Conservation (phyloP, 163 green algal species). For the Scenedesmus sp. region DNA sequence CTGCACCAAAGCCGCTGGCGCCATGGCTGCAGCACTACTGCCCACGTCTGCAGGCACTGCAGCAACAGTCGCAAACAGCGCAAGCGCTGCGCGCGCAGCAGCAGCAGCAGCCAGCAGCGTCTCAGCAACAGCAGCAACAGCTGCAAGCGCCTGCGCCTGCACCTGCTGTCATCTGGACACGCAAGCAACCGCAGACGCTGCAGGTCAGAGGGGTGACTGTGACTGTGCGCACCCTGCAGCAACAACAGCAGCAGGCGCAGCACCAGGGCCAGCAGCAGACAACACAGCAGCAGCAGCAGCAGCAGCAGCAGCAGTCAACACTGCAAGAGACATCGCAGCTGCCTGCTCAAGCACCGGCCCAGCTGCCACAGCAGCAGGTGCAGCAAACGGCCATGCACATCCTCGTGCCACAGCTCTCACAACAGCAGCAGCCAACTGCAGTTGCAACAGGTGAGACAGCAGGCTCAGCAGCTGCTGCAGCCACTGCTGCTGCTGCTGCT, state of each 20-base stretch:
- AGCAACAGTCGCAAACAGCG: background rate
- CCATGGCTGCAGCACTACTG: constrained; percentile 15
- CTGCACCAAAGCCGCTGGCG: background rate
- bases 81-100: background rate
- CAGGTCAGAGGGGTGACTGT: background rate
- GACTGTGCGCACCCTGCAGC: constrained; percentile 3
- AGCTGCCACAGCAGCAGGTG: background rate
- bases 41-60: background rate
- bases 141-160: background rate
- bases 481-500: background rate
- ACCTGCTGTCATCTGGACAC: background rate
- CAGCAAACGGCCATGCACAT: background rate
- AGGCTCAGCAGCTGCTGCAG: background rate
- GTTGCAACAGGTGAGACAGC: background rate
- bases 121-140: background rate
- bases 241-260: background rate
- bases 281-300: background rate
- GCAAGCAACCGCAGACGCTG: constrained; percentile 3
- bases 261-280: background rate
- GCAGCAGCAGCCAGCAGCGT: background rate
- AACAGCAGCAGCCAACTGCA: background rate
- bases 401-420: background rate
- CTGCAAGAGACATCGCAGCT: background rate
- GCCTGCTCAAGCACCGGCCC: background rate
- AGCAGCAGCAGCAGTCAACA: background rate